These are phyloP conservation scores for Oryza meyeriana DNA, from an alignment of 176 grass and related monocot genomes.

Conservation along the genomic window DNA sequence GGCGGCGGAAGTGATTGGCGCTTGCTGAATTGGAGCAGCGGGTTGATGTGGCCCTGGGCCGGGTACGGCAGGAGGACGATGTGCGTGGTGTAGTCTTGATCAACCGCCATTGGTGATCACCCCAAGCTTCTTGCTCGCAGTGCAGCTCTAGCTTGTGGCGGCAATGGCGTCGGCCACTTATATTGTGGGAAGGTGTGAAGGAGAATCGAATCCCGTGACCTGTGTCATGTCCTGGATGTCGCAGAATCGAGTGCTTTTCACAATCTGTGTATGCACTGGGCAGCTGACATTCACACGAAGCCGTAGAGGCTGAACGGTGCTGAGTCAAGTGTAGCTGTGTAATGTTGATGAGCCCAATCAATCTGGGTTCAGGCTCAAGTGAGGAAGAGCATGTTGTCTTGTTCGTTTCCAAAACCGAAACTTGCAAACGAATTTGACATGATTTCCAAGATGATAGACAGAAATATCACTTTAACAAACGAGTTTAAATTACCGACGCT, in stretches of 20 bases:
- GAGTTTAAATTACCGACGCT: background rate
- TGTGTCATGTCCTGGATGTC: background rate
- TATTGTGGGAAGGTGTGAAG: background rate
- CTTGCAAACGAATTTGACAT: background rate
- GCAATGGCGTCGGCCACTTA: background rate
- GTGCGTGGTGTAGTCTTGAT: background rate
- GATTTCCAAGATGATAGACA: background rate
- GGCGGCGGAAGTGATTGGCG: no score
- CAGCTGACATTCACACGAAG: no score
- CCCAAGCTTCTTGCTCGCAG: background rate
- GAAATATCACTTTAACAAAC: background rate
- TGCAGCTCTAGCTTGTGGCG: background rate
- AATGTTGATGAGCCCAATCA: background rate
- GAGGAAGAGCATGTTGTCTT: no score
- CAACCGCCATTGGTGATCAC: background rate
- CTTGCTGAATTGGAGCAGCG: slow-evolving; percentile 55
- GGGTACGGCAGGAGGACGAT: slow-evolving; percentile 50
- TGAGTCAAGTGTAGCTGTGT: no score
- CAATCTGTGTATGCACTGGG: background rate
- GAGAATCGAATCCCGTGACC: background rate
- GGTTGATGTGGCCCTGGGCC: slow-evolving; percentile 58
- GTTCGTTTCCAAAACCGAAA: background rate
- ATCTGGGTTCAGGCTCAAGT: background rate
- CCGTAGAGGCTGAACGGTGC: no score
- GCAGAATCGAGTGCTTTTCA: background rate